Evolutionary conservation across 164 flowering plant species (phyloP), one percentile per base, ranked within the genome.

Genomic region (Dillenia suffruticosa): DNA sequence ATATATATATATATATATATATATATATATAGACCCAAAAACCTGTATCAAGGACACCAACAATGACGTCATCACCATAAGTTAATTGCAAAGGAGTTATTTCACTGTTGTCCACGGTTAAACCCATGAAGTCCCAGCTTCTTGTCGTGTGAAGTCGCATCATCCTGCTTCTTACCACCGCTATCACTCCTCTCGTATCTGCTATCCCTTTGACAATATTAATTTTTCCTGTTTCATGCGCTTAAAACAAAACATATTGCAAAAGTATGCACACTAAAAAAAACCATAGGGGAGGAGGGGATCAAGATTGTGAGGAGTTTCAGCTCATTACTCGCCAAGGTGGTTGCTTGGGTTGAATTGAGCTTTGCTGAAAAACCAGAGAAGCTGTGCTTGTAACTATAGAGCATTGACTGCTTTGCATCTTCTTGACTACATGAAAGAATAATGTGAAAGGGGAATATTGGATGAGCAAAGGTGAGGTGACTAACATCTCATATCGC

Each of bases 81-180:
- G 75, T 57, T 2, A 75, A 68, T 59, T 83, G 89, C 72, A 77
- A 13, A 16, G 87, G 79, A 32, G 66, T 63, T 48, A 44, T 56
- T 54, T 56, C 48, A 46, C 58, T 59, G 44, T 70, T 57, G 69
- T 78, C 69, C 55, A 81, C 44, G 24, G 76, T 55, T 46, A 88
- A 87, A 8, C 89, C 95, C 77, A 85, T 54, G 70, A 88, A 88
- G 46, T 88, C 89, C 95, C 95, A 88, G 74, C 95, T 88, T 64
- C 95, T 79, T 8, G 95, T 85, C 1, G 95, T 88, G 63, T 84
- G 84, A 70, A 85, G 44, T 69, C 60, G 69, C 70, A 79, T 22
- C 12, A 44, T 69, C 54, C 51, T 73, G 80, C 95, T 85, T 68
- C 63, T 62, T 43, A 85, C 84, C 53, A 85, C 83, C 4, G 95